These are phyloP conservation scores for Lithospermum erythrorhizon DNA, from an alignment of 257 asterid genomes.

Conservation along the genomic window DNA sequence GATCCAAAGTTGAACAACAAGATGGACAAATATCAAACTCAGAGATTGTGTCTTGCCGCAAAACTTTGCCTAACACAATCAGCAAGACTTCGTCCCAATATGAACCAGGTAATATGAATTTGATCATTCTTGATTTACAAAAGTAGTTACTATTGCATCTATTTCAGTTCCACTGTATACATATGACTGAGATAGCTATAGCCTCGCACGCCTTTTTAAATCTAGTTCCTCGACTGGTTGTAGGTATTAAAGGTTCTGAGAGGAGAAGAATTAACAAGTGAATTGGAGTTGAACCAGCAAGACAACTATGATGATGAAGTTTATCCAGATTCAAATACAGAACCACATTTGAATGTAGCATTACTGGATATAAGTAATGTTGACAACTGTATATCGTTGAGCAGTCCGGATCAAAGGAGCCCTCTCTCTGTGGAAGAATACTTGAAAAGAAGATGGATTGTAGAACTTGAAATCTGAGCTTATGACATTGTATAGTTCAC, in stretches of 20 bases:
- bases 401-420: slow-evolving; percentile 67
- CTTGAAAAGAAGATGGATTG: slow-evolving; percentile 56
- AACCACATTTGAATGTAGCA: slow-evolving; percentile 70
- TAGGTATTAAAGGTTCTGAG: slow-evolving; percentile 50
- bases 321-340: slow-evolving; percentile 73
- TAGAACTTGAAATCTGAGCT: slow-evolving; percentile 39
- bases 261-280: slow-evolving; percentile 29
- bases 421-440: slow-evolving; percentile 65
- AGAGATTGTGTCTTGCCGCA: slow-evolving; percentile 67
- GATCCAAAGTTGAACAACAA: slow-evolving; percentile 48
- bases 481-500: slow-evolving; percentile 18
- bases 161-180: too few species aligned
- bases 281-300: slow-evolving; percentile 19
- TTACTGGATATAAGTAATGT: slow-evolving; percentile 40
- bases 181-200: too few species aligned
- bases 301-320: slow-evolving; percentile 69
- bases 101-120: slow-evolving; percentile 41
- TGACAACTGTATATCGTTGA: slow-evolving; percentile 47
- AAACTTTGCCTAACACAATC: slow-evolving; percentile 73
- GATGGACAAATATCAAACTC: slow-evolving; percentile 43
- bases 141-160: too few species aligned
- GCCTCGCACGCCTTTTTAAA: too few species aligned
- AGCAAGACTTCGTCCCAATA: slow-evolving; percentile 74
- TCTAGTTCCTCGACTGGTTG: background rate
- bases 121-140: background rate